Percentiles rank a stretch among this genome's conserved stretches.
These are phyloP conservation scores for Aegilops umbellulata DNA, from an alignment of 176 grass and related monocot genomes.

Conservation along the genomic window DNA sequence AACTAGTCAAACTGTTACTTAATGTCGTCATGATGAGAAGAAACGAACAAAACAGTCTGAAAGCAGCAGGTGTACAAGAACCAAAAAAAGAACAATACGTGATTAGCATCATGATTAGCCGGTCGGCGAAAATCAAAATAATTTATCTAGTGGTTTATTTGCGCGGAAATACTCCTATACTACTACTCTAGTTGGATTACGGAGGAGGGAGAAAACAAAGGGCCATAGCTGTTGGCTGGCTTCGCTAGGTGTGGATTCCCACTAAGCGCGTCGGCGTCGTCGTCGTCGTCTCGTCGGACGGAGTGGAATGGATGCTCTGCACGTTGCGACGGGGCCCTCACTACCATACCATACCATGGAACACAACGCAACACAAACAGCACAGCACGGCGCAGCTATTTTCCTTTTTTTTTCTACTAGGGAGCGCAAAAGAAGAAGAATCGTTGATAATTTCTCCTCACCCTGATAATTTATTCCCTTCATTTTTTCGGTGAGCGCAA, in stretches of 20 bases:
- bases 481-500: too few relatives aligned
- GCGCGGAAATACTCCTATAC: neutral
- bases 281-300: slow-evolving; percentile 6
- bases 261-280: slow-evolving; percentile 39
- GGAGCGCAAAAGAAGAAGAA: too few relatives aligned
- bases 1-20: too few relatives aligned
- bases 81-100: too few relatives aligned
- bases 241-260: slow-evolving; percentile 1
- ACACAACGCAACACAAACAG: neutral
- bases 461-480: too few relatives aligned
- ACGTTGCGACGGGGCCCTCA: slow-evolving; percentile 43
- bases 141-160: neutral
- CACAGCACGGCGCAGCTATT: neutral
- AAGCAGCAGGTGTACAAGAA: neutral
- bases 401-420: neutral
- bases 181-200: neutral
- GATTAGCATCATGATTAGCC: neutral
- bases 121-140: neutral
- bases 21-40: neutral
- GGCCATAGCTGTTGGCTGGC: neutral
- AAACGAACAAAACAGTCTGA: neutral
- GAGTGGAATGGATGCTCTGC: slow-evolving; percentile 24
- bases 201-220: too few relatives aligned
- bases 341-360: neutral
- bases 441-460: too few relatives aligned